Conservation (phyloP, 176 grass and related monocot species). For the Aegilops bicornis region DNA sequence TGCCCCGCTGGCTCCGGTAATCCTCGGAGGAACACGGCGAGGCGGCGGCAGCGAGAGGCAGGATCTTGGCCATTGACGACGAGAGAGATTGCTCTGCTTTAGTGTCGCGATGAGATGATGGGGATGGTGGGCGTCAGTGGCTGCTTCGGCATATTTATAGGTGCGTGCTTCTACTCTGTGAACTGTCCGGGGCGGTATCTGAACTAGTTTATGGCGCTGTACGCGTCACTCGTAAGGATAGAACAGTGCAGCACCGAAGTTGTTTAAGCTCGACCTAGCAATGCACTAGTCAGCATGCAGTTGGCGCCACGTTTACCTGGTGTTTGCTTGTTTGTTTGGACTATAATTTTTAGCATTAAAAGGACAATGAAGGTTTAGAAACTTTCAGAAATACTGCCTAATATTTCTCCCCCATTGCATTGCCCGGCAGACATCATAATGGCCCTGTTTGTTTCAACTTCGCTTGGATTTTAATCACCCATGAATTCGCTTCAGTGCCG, state of each 20-base stretch:
- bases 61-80: too few relatives aligned
- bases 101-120: neutral
- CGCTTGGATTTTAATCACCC: too few relatives aligned
- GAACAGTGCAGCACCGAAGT: conserved; percentile 9
- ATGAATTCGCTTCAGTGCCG: too few relatives aligned
- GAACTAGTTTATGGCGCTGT: neutral
- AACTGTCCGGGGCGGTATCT: too few relatives aligned
- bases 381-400: neutral
- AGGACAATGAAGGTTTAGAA: neutral
- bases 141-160: conserved; percentile 16
- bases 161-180: neutral
- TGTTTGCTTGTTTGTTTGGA: neutral
- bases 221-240: conserved; percentile 20
- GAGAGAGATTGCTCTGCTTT: too few relatives aligned
- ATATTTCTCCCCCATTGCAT: neutral
- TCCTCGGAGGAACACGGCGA: too few relatives aligned
- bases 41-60: too few relatives aligned
- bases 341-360: neutral
- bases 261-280: conserved; percentile 24
- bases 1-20: neutral
- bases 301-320: conserved; percentile 12
- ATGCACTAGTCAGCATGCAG: conserved; percentile 20
- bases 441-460: too few relatives aligned
- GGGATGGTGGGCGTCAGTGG: neutral
- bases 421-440: too few relatives aligned